These are phyloP conservation scores for Camellia granthamiana DNA, from an alignment of 148 eudicot species.

Conservation along the genomic window DNA sequence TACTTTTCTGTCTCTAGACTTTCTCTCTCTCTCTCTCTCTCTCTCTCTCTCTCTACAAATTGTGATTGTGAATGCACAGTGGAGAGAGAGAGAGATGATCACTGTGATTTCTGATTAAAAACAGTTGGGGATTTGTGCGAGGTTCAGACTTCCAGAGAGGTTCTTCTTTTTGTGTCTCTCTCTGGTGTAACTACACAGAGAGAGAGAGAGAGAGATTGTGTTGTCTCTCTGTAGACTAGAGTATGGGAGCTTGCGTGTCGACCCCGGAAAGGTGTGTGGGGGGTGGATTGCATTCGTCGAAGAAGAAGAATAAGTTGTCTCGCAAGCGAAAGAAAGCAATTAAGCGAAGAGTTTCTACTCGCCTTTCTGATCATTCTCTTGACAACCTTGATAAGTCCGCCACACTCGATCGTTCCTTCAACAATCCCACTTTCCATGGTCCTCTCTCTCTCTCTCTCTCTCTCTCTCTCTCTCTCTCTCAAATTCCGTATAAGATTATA, in stretches of 20 bases:
- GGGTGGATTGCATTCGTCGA: conserved; percentile 26
- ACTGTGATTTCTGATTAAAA: not conserved
- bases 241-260: conserved; percentile 84
- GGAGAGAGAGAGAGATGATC: not conserved
- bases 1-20: not conserved
- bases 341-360: conserved; percentile 44
- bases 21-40: too few species aligned
- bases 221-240: conserved; percentile 19
- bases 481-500: too few species aligned
- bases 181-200: too few species aligned
- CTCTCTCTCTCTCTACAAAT: not conserved
- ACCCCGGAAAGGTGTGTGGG: conserved; percentile 59
- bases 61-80: not conserved
- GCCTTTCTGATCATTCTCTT: conserved; percentile 37
- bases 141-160: too few species aligned
- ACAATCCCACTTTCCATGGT: conserved; percentile 65
- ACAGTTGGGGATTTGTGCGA: not conserved
- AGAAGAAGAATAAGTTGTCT: conserved; percentile 20
- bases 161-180: not conserved
- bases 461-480: conserved; percentile 8
- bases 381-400: conserved; percentile 22
- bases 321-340: conserved; percentile 35
- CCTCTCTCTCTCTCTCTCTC: conserved; percentile 18
- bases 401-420: conserved; percentile 38
- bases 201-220: not conserved